Evolutionary conservation across 2,329 filamentous ascomycete genomes (phyloP).

Genomic region (Nemania sp.): DNA sequence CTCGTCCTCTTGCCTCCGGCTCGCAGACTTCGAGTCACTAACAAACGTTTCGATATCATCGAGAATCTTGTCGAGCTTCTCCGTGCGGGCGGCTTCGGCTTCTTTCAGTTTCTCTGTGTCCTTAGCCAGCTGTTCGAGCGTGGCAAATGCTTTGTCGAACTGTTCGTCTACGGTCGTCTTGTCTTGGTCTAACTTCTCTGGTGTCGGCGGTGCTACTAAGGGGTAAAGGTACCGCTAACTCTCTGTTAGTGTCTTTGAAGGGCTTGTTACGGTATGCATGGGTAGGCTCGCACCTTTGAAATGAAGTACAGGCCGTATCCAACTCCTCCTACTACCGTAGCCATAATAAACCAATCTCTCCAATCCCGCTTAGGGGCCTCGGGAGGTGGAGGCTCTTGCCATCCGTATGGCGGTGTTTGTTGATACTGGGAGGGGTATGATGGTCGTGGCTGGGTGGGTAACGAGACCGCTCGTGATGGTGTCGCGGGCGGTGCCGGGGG

Average conservation of each 20-base stretch:
- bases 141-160: constrained; percentile 86
- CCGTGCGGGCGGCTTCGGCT: constrained; percentile 81
- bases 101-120: constrained; percentile 88
- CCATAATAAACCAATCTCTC: constrained; percentile 99
- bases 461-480: constrained; percentile 50
- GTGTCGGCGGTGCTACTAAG: constrained; percentile 88
- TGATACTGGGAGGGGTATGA: constrained; percentile 53
- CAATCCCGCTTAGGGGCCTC: constrained; percentile 81
- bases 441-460: constrained; percentile 44
- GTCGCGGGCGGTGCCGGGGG: constrained; percentile 49
- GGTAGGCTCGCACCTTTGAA: constrained; percentile 65
- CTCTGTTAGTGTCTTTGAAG: constrained; percentile 9
- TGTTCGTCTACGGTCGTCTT: constrained; percentile 91
- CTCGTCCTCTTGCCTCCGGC: constrained; percentile 83
- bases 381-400: constrained; percentile 60
- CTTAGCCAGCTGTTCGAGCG: constrained; percentile 88
- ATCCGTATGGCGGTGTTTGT: constrained; percentile 54
- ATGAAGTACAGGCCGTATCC: constrained; percentile 87
- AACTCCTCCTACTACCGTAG: constrained; percentile 87
- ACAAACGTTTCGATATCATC: constrained; percentile 84
- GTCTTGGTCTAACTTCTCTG: constrained; percentile 90
- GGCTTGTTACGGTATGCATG: background rate
- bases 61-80: constrained; percentile 79
- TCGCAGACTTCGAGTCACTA: constrained; percentile 77
- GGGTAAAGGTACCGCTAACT: constrained; percentile 89